Conservation (phyloP, 805 yeast species). For the Cyberlindnera petersonii region DNA sequence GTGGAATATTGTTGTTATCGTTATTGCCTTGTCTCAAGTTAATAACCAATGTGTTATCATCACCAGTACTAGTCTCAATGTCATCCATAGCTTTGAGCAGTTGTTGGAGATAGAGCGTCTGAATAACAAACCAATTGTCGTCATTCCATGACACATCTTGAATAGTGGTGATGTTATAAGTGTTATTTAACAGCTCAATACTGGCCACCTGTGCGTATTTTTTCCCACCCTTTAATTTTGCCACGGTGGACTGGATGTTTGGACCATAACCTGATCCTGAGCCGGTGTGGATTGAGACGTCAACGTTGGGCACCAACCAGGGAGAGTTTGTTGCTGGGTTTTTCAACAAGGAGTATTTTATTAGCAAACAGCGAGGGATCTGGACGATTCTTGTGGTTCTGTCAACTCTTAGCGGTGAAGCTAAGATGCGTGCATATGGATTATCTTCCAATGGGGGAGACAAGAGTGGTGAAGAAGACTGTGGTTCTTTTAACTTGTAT, state of each 20-base stretch:
- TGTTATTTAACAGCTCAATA: conserved; percentile 14
- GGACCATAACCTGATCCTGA: conserved; percentile 16
- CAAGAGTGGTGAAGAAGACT: too few species aligned
- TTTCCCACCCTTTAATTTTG: conserved; percentile 3
- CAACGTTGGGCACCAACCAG: conserved; percentile 16
- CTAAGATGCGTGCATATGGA: conserved; percentile 22
- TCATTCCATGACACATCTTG: conserved; percentile 16
- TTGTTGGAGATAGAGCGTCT: conserved; percentile 12
- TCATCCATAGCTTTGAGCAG: conserved; percentile 4
- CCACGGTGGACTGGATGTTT: conserved; percentile 1
- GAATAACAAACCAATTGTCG: conserved; percentile 8
- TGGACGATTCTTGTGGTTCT: conserved; percentile 29
- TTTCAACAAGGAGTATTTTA: conserved; percentile 11
- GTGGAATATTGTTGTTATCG: too few species aligned
- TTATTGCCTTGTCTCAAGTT: not conserved
- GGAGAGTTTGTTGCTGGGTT: conserved; percentile 5
- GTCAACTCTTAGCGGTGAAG: conserved; percentile 43
- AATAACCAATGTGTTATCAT: not conserved
- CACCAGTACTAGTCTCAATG: not conserved
- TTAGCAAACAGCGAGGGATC: conserved; percentile 11
- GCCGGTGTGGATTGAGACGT: conserved; percentile 1
- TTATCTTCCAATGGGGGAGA: too few species aligned
- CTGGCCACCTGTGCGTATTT: conserved; percentile 14
- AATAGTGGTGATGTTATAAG: conserved; percentile 9
- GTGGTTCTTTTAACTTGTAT: not conserved